Percentiles rank a stretch among this genome's conserved stretches.
phyloP scores from a whole-genome alignment of 768 basidiomycete species.

The Daedaleopsis nitida region DNA sequence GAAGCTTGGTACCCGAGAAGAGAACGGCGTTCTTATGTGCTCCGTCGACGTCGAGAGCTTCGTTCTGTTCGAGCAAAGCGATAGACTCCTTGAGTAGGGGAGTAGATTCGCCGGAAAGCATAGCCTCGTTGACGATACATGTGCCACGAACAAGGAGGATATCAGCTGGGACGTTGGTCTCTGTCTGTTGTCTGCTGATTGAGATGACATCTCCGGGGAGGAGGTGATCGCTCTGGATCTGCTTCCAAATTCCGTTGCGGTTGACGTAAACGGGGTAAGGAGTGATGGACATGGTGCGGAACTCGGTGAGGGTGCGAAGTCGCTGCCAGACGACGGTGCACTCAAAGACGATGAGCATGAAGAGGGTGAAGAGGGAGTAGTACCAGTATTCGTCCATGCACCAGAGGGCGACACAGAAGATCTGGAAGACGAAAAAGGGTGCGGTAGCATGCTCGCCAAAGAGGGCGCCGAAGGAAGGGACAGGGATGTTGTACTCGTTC shows the following conservation, averaged over 20 bases:
- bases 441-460: constrained; percentile 97
- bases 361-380: constrained; percentile 94
- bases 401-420: constrained; percentile 98
- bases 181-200: constrained; percentile 68
- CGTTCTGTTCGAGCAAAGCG: constrained; percentile 73
- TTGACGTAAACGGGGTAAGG: constrained; percentile 87
- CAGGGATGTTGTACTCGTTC: constrained; percentile 97
- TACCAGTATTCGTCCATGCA: constrained; percentile 99
- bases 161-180: constrained; percentile 92
- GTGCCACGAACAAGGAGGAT: constrained; percentile 90
- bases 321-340: constrained; percentile 99
- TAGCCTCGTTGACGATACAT: constrained; percentile 97
- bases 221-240: constrained; percentile 81
- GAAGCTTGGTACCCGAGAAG: constrained; percentile 96
- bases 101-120: constrained; percentile 98
- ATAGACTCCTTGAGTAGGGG: constrained; percentile 96
- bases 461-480: constrained; percentile 90
- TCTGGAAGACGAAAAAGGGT: constrained; percentile 98
- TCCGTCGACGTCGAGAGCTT: constrained; percentile 83
- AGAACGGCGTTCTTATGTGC: constrained; percentile 85
- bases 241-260: constrained; percentile 79
- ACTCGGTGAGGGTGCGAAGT: constrained; percentile 90
- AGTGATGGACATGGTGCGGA: constrained; percentile 93
- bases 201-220: constrained; percentile 91
- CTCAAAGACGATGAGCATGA: constrained; percentile 98